phyloP scores from a whole-genome alignment of 495 filamentous ascomycete genomes.

The Tuber indicum region DNA sequence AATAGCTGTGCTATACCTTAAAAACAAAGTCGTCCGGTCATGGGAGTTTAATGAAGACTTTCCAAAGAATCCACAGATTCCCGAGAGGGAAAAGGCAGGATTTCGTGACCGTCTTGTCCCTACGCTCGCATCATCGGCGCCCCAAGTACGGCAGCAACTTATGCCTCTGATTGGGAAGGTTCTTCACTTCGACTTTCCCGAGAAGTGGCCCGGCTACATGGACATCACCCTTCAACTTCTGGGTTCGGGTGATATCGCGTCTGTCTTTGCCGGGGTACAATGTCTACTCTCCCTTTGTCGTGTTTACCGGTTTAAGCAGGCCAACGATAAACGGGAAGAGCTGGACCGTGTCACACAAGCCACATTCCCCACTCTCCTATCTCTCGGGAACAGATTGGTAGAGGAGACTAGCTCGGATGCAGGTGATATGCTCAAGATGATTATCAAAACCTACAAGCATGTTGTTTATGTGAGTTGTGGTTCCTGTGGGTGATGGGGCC shows the following conservation, averaged over 20 bases:
- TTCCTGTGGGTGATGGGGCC: slow-evolving; percentile 1
- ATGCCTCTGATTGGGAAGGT: slow-evolving; percentile 92
- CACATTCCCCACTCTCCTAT: slow-evolving; percentile 82
- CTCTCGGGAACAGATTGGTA: slow-evolving; percentile 78
- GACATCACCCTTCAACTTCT: slow-evolving; percentile 83
- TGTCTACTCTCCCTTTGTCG: slow-evolving; percentile 89
- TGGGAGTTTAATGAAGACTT: slow-evolving; percentile 75
- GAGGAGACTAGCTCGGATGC: slow-evolving; percentile 87
- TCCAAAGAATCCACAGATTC: slow-evolving; percentile 58
- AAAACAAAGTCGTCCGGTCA: slow-evolving; percentile 87
- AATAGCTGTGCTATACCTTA: slow-evolving; percentile 90
- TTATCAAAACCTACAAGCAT: slow-evolving; percentile 95
- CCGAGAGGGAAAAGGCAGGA: slow-evolving; percentile 79
- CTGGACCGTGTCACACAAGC: slow-evolving; percentile 91
- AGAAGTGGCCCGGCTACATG: slow-evolving; percentile 86
- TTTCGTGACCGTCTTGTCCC: slow-evolving; percentile 84
- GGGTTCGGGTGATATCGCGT: slow-evolving; percentile 69
- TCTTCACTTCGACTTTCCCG: slow-evolving; percentile 88
- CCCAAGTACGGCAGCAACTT: slow-evolving; percentile 78
- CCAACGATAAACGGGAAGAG: slow-evolving; percentile 68
- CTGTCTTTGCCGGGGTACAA: slow-evolving; percentile 86
- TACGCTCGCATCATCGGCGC: slow-evolving; percentile 70
- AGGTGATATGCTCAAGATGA: slow-evolving; percentile 90
- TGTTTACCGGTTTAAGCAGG: slow-evolving; percentile 83
- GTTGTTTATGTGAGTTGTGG: slow-evolving; percentile 75